Evolutionary conservation across 1,284 basidiomycete species (phyloP), one percentile per base, ranked within the genome.

Genomic region (Ustilago sp.): DNA sequence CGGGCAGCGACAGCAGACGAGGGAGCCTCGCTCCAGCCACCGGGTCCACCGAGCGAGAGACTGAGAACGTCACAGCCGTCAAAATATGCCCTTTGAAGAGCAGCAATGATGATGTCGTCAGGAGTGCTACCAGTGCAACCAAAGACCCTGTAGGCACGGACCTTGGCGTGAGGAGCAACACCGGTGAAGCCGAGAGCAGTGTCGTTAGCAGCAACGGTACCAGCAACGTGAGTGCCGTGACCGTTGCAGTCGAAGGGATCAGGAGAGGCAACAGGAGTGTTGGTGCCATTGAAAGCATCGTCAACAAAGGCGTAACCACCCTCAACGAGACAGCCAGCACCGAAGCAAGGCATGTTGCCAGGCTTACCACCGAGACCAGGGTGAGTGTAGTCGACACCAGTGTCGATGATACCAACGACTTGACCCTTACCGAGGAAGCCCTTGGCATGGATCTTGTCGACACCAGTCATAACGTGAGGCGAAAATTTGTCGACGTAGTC

Each of bases 121-220:
- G 75, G 41, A 34, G 69, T 83, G 9, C 80, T 80, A 31, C 86
- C 86, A 13, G 63, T 59, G 76, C 88, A 88, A 8, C 86, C 83
- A 66, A 88, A 88, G 51, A 87, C 82, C 53, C 87, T 79, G 84
- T 88, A 88, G 31, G 79, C 73, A 54, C 85, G 86, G 38, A 80
- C 36, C 23, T 74, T 61, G 77, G 82, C 67, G 32, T 72, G 63
- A 2, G 76, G 69, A 15, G 74, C 77, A 47, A 80, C 78, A 60
- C 80, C 80, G 43, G 80, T 83, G 70, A 76, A 80, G 57, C 74
- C 74, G 48, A 76, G 62, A 1, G 51, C 43, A 32, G 74, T 80
- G 58, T 89, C 89, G 68, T 90, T 86, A 35, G 90, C 90, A 17
- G 88, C 91, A 57, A 92, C 90, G 76, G 91, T 91, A 58, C 91